Conservation (phyloP, 2,329 filamentous ascomycete species). For the Nakataea oryzae region DNA sequence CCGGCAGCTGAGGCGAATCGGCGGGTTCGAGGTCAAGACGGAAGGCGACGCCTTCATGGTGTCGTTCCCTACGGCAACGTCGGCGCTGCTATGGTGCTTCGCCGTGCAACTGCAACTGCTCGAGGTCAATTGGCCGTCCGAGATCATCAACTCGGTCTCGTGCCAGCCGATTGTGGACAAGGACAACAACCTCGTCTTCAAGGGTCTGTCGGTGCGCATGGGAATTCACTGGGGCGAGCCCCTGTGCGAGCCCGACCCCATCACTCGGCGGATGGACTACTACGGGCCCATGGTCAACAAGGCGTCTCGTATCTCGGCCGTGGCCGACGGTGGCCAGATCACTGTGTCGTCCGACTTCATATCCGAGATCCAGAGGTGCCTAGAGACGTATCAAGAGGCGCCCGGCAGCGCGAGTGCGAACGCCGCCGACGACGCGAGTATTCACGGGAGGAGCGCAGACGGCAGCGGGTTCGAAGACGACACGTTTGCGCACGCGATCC, state of each 20-base stretch:
- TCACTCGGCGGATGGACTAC: constrained; percentile 98
- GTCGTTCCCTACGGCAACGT: constrained; percentile 91
- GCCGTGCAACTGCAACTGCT: constrained; percentile 82
- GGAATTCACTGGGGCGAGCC: constrained; percentile 93
- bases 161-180: constrained; percentile 76
- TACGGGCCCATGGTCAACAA: constrained; percentile 99
- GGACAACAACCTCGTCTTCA: constrained; percentile 83
- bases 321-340: constrained; percentile 93
- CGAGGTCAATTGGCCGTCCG: constrained; percentile 84
- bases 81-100: constrained; percentile 91
- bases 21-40: constrained; percentile 97
- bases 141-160: constrained; percentile 78
- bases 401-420: constrained; percentile 25
- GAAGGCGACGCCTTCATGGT: constrained; percentile 99
- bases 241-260: constrained; percentile 89
- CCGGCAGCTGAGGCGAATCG: constrained; percentile 81
- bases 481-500: constrained; percentile 62
- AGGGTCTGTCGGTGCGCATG: constrained; percentile 91
- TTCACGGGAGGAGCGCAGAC: constrained; percentile 27
- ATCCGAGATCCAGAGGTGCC: constrained; percentile 82
- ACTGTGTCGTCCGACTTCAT: constrained; percentile 97
- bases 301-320: constrained; percentile 83
- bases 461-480: constrained; percentile 65
- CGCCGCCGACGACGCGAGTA: constrained; percentile 27
- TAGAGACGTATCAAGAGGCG: constrained; percentile 79